These are phyloP conservation scores for Erysimum cheiri DNA, from an alignment of 441 rosid species.

Conservation along the genomic window DNA sequence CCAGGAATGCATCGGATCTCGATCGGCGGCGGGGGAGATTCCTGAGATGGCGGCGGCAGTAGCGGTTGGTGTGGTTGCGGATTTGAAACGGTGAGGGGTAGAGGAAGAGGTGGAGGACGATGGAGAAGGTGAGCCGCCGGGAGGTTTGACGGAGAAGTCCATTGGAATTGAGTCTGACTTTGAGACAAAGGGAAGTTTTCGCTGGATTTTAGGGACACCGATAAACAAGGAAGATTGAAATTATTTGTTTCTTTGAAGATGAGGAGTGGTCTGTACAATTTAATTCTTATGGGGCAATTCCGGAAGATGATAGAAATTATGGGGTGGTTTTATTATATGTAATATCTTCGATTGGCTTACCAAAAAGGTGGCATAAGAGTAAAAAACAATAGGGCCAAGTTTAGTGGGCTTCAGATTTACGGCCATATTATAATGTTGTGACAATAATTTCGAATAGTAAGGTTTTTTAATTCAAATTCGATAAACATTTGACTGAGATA, in stretches of 20 bases:
- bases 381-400: neutral
- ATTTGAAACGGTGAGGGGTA: constrained; percentile 40
- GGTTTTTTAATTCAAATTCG: too few species aligned
- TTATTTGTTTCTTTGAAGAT: neutral
- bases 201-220: constrained; percentile 36
- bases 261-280: neutral
- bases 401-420: neutral
- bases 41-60: constrained; percentile 34
- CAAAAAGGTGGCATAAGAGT: neutral
- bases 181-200: constrained; percentile 11
- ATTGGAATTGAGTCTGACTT: constrained; percentile 42
- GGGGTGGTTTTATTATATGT: constrained; percentile 11
- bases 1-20: constrained; percentile 93
- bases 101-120: constrained; percentile 58
- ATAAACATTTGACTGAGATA: too few species aligned
- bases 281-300: constrained; percentile 14
- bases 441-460: too few species aligned
- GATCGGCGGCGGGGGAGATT: constrained; percentile 39
- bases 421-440: constrained; percentile 4
- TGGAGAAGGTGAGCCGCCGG: constrained; percentile 56
- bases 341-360: neutral
- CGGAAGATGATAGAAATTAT: constrained; percentile 7
- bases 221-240: constrained; percentile 17
- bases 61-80: constrained; percentile 40
- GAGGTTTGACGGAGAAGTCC: constrained; percentile 49